Evolutionary conservation across 495 filamentous ascomycete genomes (phyloP).

Genomic region (Neurospora sp.): DNA sequence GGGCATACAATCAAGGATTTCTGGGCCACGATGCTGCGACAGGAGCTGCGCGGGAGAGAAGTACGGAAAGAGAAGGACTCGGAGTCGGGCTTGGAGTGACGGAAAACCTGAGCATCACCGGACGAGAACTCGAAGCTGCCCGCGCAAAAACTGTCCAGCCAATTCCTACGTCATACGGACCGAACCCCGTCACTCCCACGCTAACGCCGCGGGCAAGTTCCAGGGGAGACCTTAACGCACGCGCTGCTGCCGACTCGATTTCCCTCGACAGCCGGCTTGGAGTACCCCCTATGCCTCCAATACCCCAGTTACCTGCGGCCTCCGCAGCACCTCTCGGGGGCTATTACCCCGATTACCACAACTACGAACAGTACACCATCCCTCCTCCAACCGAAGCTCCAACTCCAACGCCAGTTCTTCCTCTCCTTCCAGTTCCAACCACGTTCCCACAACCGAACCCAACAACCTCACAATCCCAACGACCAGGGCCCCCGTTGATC

Average conservation of each 20-base stretch:
- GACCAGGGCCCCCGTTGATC: constrained; percentile 9
- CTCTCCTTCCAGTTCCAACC: neutral
- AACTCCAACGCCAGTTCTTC: neutral
- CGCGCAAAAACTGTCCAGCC: constrained; percentile 15
- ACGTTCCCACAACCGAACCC: neutral
- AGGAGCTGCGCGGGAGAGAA: neutral
- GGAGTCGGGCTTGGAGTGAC: neutral
- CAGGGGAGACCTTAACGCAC: constrained; percentile 8
- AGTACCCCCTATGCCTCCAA: constrained; percentile 10
- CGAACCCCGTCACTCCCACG: constrained; percentile 26
- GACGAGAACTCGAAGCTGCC: constrained; percentile 21
- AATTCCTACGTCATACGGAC: constrained; percentile 21
- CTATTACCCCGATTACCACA: constrained; percentile 9
- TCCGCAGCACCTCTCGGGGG: neutral
- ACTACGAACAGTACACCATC: constrained; percentile 10
- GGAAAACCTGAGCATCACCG: constrained; percentile 10
- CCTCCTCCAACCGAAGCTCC: constrained; percentile 1
- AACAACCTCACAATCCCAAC: constrained; percentile 9
- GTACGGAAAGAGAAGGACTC: neutral
- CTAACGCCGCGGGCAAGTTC: constrained; percentile 15
- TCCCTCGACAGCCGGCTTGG: constrained; percentile 13
- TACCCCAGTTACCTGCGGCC: constrained; percentile 9
- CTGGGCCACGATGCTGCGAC: neutral
- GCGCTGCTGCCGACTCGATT: constrained; percentile 3
- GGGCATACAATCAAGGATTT: constrained; percentile 6